Evolutionary conservation across 352 stramenopile genomes (phyloP).

Genomic region (Phytopythium boreale): DNA sequence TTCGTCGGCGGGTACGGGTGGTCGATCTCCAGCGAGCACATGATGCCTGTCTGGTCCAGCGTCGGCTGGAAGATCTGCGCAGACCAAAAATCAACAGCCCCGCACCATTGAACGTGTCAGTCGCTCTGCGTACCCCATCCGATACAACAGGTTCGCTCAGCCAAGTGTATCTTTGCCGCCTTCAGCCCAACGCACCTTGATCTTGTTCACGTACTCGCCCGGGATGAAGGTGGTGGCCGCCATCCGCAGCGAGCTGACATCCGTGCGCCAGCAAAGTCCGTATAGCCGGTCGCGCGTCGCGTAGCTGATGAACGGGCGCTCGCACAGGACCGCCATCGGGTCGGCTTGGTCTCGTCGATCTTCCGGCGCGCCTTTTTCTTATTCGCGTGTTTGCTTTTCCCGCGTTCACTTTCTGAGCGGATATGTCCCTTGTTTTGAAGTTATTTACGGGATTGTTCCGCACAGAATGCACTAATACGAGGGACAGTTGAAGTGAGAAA

Average conservation of each 20-base stretch:
- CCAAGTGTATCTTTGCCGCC: background rate
- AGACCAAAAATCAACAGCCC: background rate
- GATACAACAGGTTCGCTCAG: too few species aligned
- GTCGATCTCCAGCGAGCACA: slow-evolving; percentile 70
- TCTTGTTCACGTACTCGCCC: slow-evolving; percentile 86
- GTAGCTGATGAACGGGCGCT: slow-evolving; percentile 73
- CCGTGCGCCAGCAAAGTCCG: slow-evolving; percentile 72
- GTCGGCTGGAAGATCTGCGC: slow-evolving; percentile 63
- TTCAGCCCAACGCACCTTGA: slow-evolving; percentile 48
- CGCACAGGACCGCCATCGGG: slow-evolving; percentile 24
- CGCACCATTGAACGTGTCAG: background rate
- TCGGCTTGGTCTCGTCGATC: background rate
- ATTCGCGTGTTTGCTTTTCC: background rate
- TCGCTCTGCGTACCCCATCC: background rate
- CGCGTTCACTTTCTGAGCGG: background rate
- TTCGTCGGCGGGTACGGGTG: slow-evolving; percentile 87
- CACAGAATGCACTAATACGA: background rate
- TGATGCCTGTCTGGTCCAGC: slow-evolving; percentile 42
- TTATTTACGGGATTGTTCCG: background rate
- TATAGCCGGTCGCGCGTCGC: slow-evolving; percentile 60
- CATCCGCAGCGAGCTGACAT: slow-evolving; percentile 57
- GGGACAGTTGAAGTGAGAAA: slow-evolving; percentile 5
- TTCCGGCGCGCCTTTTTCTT: background rate
- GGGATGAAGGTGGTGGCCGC: slow-evolving; percentile 77
- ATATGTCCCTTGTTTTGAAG: background rate